Percentiles rank a stretch among this genome's conserved stretches.
phyloP scores from a whole-genome alignment of 208 protist genomes.

The Acanthamoeba healyi region DNA sequence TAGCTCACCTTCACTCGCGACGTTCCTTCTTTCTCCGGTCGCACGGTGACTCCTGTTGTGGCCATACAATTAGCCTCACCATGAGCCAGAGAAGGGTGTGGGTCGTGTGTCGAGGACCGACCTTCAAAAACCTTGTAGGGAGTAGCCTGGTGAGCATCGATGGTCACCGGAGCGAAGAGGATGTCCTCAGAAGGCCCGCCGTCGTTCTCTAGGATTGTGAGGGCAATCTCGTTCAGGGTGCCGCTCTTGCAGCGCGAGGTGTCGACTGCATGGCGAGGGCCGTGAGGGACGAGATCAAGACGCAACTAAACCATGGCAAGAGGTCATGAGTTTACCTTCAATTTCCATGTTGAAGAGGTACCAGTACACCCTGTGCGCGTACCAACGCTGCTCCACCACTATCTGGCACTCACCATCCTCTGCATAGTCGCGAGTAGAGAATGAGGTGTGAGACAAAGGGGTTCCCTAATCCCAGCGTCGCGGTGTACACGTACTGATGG shows the following conservation, averaged over 20 bases:
- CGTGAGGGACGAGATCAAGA: too few relatives aligned
- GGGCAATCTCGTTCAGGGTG: neutral
- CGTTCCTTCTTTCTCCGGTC: slow-evolving; percentile 36
- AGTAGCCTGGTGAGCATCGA: neutral
- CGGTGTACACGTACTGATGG: neutral
- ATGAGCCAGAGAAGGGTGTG: neutral
- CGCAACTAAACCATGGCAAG: too few relatives aligned
- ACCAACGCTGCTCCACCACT: slow-evolving; percentile 62
- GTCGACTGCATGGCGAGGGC: too few relatives aligned
- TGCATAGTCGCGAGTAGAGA: neutral
- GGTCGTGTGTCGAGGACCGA: neutral
- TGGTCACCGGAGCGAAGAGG: neutral
- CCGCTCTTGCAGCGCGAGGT: slow-evolving; percentile 68
- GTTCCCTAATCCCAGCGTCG: too few relatives aligned
- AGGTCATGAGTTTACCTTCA: too few relatives aligned
- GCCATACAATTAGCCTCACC: neutral
- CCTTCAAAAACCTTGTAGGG: slow-evolving; percentile 32
- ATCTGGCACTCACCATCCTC: slow-evolving; percentile 2
- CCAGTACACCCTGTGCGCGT: slow-evolving; percentile 68
- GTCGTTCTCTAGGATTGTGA: slow-evolving; percentile 15
- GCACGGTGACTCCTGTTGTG: slow-evolving; percentile 28
- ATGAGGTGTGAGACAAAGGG: neutral
- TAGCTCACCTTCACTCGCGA: slow-evolving; percentile 56
- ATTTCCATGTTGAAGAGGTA: slow-evolving; percentile 70
- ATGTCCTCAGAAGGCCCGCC: slow-evolving; percentile 68